Evolutionary conservation across 2,329 filamentous ascomycete species (phyloP), one percentile per base, ranked within the genome.

Genomic region (Neofusicoccum laricinum): DNA sequence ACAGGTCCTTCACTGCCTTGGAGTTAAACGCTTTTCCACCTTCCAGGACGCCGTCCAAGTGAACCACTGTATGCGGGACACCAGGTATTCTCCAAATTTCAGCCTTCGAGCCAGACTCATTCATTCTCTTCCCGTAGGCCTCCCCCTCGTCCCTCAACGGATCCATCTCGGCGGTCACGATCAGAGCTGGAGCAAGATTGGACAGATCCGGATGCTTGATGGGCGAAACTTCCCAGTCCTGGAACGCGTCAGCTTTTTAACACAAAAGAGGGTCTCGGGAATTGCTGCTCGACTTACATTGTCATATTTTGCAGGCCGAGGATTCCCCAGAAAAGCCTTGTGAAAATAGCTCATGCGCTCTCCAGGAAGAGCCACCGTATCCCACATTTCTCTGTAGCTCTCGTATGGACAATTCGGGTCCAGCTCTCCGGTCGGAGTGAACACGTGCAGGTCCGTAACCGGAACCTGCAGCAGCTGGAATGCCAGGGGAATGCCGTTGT

Each of bases 171-270:
- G 77, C 77, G 1, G 75, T 79, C 59, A 73, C 71, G 17, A 79
- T 70, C 51, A 79, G 66, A 3, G 78, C 77, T 3, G 77, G 76
- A 11, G 78, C 77, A 36, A 80, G 65, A 49, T 72, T 68, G 11
- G 68, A 58, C 43, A 79, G 77, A 53, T 72, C 71, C 2, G 73
- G 69, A 3, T 77, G 72, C 15, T 75, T 66, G n/a, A 79, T 78
- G 3, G 77, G 77, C 4, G 77, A 78, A 48, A 79, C 77, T 61
- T 75, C 78, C 77, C 77, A 79, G 65, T 79, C 75, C 75, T 78
- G 14, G 6, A 4, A 6, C 25, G 8, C 17, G 14, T 61, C 41
- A 61, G 36, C 45, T 34, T 17, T 11, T 6, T 8, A 1, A 17
- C 4, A 10, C 43, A 7, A 38, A 8, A 12, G 32, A n/a, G 40